Evolutionary conservation across 2,329 filamentous ascomycete genomes (phyloP).

Genomic region (Byssochlamys sp.): DNA sequence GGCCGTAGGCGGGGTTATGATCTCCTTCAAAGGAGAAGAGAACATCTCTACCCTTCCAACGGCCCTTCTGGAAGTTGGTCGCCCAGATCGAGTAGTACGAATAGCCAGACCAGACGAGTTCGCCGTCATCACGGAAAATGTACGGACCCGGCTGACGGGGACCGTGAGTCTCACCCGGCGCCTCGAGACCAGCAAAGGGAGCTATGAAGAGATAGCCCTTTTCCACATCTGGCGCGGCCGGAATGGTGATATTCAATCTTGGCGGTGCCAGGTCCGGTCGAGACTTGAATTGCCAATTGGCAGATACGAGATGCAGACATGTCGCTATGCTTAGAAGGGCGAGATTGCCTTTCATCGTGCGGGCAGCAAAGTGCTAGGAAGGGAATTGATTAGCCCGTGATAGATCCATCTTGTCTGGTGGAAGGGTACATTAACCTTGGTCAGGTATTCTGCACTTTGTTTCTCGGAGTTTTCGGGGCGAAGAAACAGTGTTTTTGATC

Average conservation of each 20-base stretch:
- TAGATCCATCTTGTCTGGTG: neutral
- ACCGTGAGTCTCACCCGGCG: constrained; percentile 17
- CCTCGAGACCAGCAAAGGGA: neutral
- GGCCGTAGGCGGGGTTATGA: constrained; percentile 43
- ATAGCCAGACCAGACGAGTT: constrained; percentile 50
- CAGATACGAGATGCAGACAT: neutral
- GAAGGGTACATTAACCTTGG: neutral
- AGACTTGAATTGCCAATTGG: neutral
- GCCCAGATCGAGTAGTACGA: constrained; percentile 45
- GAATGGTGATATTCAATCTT: constrained; percentile 12
- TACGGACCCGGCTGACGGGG: constrained; percentile 47
- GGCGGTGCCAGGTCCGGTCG: constrained; percentile 14
- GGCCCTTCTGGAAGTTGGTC: constrained; percentile 41
- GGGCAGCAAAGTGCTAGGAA: neutral
- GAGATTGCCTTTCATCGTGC: neutral
- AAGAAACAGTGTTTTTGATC: neutral
- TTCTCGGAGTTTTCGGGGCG: neutral
- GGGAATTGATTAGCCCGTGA: neutral
- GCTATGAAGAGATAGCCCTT: constrained; percentile 7
- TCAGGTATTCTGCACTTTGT: neutral
- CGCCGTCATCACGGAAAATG: constrained; percentile 46
- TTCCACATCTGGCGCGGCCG: constrained; percentile 5
- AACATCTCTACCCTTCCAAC: constrained; percentile 44
- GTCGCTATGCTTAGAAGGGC: neutral
- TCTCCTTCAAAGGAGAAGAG: constrained; percentile 48